A percentile compares a stretch with the other conserved stretches of the same genome.
These are phyloP conservation scores for Colletotrichum musicola DNA, from an alignment of 2,329 filamentous ascomycete genomes.

Conservation along the genomic window DNA sequence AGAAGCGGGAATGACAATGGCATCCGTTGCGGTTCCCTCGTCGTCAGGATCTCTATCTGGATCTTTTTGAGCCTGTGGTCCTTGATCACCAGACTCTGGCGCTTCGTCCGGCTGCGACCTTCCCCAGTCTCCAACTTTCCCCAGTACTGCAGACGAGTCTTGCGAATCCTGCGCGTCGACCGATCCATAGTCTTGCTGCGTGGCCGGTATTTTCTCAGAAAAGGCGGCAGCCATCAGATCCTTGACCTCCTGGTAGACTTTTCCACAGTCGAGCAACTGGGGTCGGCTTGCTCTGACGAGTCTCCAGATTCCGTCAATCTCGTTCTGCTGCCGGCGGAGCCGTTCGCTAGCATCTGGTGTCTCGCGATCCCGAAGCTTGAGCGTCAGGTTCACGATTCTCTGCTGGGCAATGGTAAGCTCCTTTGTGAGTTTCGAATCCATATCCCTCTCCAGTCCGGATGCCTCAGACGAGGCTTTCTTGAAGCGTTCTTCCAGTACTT, in stretches of 20 bases:
- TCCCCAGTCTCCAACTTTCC: background rate
- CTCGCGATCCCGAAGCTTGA: slow-evolving; percentile 26
- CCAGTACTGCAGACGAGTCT: too few relatives aligned
- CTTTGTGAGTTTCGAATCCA: slow-evolving; percentile 5
- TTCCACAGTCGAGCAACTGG: background rate
- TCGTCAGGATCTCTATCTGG: too few relatives aligned
- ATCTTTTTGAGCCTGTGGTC: too few relatives aligned
- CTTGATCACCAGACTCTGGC: too few relatives aligned
- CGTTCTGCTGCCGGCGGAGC: background rate
- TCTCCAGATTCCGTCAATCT: background rate
- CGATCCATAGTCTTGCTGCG: background rate
- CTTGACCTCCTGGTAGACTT: background rate
- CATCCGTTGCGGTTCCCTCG: too few relatives aligned
- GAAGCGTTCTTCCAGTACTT: background rate
- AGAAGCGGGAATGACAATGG: background rate
- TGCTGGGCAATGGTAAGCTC: slow-evolving; percentile 29
- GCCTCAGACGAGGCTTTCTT: background rate
- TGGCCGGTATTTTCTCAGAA: background rate
- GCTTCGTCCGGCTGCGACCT: too few relatives aligned
- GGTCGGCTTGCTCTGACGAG: background rate
- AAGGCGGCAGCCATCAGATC: background rate
- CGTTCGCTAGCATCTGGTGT: background rate
- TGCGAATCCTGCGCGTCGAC: background rate
- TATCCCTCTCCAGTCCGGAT: background rate
- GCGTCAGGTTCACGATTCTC: slow-evolving; percentile 33